Conservation (phyloP, 2,329 filamentous ascomycete species). For the Fusarium dimerum region DNA sequence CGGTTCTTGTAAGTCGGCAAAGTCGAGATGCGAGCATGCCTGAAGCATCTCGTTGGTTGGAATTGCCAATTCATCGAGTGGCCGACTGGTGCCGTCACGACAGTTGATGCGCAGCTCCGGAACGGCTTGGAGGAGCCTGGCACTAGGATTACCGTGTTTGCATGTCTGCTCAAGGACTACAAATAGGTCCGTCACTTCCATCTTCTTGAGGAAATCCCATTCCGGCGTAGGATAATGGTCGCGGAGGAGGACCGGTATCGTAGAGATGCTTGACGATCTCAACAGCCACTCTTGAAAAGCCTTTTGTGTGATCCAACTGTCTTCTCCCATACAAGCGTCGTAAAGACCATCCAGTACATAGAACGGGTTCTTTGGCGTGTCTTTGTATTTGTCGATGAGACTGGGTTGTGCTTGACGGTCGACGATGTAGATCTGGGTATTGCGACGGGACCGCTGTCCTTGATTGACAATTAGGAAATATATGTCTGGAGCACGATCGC, state of each 20-base stretch:
- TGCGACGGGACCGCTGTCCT: not conserved
- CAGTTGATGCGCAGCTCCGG: not conserved
- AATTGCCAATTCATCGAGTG: constrained; percentile 1
- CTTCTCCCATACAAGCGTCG: not conserved
- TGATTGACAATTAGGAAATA: constrained; percentile 1
- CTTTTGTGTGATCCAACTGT: not conserved
- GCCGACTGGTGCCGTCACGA: not conserved
- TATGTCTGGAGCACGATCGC: not conserved
- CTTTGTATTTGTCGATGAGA: constrained; percentile 2
- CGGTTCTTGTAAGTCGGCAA: not conserved
- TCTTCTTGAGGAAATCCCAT: not conserved
- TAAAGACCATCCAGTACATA: constrained; percentile 3
- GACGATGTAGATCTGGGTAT: constrained; percentile 4
- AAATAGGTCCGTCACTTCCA: not conserved
- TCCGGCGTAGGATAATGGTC: not conserved
- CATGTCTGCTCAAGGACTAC: not conserved
- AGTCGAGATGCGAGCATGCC: constrained; percentile 9
- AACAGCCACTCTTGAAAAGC: constrained; percentile 4
- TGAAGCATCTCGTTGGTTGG: constrained; percentile 3
- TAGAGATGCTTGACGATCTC: constrained; percentile 1
- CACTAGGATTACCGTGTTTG: not conserved
- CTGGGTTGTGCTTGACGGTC: not conserved
- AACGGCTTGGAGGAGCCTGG: not conserved
- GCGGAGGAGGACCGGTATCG: constrained; percentile 1
- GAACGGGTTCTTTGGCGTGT: not conserved